Percentiles rank a stretch among this genome's conserved stretches.
Evolutionary conservation across 331 rosid species (phyloP).

Genomic region (Stylosanthes scabra): DNA sequence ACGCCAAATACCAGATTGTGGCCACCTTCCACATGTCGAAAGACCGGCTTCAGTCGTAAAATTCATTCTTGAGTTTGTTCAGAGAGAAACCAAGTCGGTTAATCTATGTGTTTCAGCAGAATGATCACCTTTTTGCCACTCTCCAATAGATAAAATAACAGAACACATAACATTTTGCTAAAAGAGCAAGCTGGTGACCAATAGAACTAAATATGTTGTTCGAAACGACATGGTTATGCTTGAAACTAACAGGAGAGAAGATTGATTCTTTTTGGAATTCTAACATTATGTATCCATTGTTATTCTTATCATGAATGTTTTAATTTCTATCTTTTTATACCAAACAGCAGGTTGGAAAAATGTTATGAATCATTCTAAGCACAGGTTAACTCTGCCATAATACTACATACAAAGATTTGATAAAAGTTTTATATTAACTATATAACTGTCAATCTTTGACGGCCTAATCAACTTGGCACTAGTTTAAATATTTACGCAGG

Average conservation of each 20-base stretch:
- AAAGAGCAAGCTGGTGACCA: background rate
- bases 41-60: constrained; percentile 60
- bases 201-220: constrained; percentile 9
- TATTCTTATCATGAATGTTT: background rate
- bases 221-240: too few species aligned
- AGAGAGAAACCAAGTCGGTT: constrained; percentile 47
- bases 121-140: constrained; percentile 23
- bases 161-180: constrained; percentile 7
- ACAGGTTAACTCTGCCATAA: background rate
- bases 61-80: constrained; percentile 66
- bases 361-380: background rate
- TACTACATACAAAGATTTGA: too few species aligned
- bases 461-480: too few species aligned
- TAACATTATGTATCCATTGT: background rate
- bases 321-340: too few species aligned
- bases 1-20: constrained; percentile 76
- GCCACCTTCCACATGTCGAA: constrained; percentile 87
- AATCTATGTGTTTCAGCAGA: constrained; percentile 38
- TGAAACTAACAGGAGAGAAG: too few species aligned
- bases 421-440: too few species aligned
- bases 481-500: too few species aligned
- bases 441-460: too few species aligned
- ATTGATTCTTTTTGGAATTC: background rate
- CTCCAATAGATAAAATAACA: background rate
- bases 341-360: constrained; percentile 3